Conservation (phyloP, 805 yeast species). For the Kodamaea sagamina region DNA sequence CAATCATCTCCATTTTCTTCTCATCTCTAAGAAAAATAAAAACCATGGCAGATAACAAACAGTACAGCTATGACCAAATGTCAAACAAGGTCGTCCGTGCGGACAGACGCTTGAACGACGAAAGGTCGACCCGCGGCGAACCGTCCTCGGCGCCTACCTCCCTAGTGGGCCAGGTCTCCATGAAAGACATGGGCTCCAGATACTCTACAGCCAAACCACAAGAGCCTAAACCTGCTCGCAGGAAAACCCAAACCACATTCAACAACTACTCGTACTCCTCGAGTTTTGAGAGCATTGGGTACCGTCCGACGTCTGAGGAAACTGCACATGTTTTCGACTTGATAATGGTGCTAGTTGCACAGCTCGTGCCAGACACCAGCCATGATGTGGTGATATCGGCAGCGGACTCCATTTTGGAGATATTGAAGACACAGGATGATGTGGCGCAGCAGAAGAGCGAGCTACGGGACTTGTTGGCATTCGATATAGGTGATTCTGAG, state of each 20-base stretch:
- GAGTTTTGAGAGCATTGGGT: conserved; percentile 37
- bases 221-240: conserved; percentile 6
- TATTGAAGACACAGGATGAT: conserved; percentile 48
- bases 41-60: conserved; percentile 16
- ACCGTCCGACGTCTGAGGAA: conserved; percentile 61
- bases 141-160: conserved; percentile 66
- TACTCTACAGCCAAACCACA: conserved; percentile 22
- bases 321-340: conserved; percentile 54
- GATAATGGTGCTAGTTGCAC: conserved; percentile 59
- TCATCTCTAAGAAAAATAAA: conserved; percentile 7
- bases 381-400: conserved; percentile 72
- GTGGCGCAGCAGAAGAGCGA: conserved; percentile 46
- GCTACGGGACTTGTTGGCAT: conserved; percentile 45
- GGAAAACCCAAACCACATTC: conserved; percentile 12
- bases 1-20: not conserved
- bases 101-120: conserved; percentile 28
- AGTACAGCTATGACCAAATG: conserved; percentile 70
- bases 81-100: conserved; percentile 65
- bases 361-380: conserved; percentile 70
- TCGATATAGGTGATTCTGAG: conserved; percentile 39
- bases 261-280: conserved; percentile 16
- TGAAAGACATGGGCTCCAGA: conserved; percentile 69
- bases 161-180: conserved; percentile 64
- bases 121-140: conserved; percentile 41
- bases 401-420: conserved; percentile 62